Evolutionary conservation across 140 eudicot genomes (phyloP).

Genomic region (Oenanthe javanica): DNA sequence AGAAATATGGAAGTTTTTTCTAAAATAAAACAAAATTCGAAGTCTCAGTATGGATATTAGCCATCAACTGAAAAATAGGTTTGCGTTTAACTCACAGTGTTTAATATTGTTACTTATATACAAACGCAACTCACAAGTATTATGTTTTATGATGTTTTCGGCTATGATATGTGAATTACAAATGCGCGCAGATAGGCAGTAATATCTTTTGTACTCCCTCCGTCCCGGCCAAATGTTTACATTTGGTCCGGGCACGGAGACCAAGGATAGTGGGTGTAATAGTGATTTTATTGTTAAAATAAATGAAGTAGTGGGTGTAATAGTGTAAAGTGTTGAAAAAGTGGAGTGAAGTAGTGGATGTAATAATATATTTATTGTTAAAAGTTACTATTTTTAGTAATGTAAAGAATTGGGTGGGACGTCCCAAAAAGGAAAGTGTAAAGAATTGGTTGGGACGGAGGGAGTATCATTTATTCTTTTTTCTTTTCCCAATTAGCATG

Average conservation of each 20-base stretch:
- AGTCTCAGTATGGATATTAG: neutral
- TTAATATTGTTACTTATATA: constrained; percentile 4
- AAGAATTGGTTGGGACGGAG: too few relatives aligned
- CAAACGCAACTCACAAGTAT: neutral
- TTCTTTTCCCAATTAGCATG: neutral
- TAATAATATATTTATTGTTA: too few relatives aligned
- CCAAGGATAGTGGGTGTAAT: too few relatives aligned
- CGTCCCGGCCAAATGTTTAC: too few relatives aligned
- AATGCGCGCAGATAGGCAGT: constrained; percentile 1
- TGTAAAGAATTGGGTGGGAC: too few relatives aligned
- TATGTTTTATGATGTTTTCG: neutral
- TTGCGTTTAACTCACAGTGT: constrained; percentile 1
- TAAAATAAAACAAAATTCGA: constrained; percentile 29
- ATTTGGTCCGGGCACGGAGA: too few relatives aligned
- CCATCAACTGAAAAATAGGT: neutral
- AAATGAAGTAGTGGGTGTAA: too few relatives aligned
- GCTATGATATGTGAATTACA: neutral
- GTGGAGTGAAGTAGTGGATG: too few relatives aligned
- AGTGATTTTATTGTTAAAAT: too few relatives aligned
- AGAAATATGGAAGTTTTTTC: constrained; percentile 71
- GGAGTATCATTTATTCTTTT: neutral
- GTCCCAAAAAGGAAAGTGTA: too few relatives aligned
- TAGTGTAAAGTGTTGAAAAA: too few relatives aligned
- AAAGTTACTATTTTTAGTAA: too few relatives aligned
- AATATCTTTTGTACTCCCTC: neutral